Evolutionary conservation across 2,329 filamentous ascomycete genomes (phyloP), one percentile per base, ranked within the genome.

Genomic region (Atkinsonella hypoxylon): DNA sequence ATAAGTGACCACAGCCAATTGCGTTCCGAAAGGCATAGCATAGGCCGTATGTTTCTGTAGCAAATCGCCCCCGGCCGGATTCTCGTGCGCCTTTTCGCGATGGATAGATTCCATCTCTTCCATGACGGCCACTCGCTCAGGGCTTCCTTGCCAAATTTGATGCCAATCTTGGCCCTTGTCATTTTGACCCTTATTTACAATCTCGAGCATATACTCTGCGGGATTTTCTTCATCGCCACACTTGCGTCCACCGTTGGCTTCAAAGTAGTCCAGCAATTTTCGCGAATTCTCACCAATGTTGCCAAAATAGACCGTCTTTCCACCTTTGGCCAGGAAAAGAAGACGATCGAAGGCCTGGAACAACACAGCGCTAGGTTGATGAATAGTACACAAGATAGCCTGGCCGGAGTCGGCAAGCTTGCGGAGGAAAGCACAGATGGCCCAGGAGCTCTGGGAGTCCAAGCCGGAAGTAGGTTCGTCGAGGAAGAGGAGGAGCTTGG

Each of bases 191-290:
- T 67, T 63, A 50, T 72, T 72, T 48, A 73, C 70, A 15, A 75
- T 64, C 56, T 78, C 72, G 7, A 89, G 73, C 79, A 89, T 87
- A 69, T 80, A 89, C 65, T 89, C 85, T 1, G 85, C 85, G 0
- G 85, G 85, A 57, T 89, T 89, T 53, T 84, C 83, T 1, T 79
- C 73, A 2, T 73, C 64, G 9, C 70, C 72, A 52, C 84, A 85
- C 44, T 69, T 65, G 3, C 77, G 70, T 1, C 78, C 82, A 4
- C 84, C 85, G 50, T 85, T 77, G 11, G 64, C 59, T 59, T 83
- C 78, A 52, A 90, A 89, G 63, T 85, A 85, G 40, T 71, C 67
- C 1, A 79, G 71, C 47, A 86, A 64, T 0, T 69, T 78, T 3
- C 67, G 66, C 0, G 80, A 82, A 55, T 81, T 75, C 0, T 75